Base-by-base conservation (phyloP, 2,329 filamentous ascomycete species). In the Anthostomella pinea region DNA sequence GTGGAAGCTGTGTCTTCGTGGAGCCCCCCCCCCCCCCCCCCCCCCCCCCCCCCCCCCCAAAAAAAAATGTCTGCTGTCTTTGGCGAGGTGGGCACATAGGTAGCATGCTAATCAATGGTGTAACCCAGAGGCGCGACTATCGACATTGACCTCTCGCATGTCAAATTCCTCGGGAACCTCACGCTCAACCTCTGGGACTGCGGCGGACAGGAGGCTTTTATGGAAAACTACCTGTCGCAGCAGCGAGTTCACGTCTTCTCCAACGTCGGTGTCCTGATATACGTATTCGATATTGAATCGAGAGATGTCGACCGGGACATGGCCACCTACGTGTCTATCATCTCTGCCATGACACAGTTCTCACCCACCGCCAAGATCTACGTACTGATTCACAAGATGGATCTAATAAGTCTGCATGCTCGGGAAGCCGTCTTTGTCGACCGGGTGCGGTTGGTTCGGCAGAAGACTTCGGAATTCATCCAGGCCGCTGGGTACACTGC, bases 161-260 rank as follows among this genome's bases (percentile, higher is more conserved):
- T 97, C 66, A 95, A 95, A 65, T 98, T 98, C 69, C 86, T 98
- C 68, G 93, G 93, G 35, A 97, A 97, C 64, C 73, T 98, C 35
- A 96, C 93, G 35, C 77, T 98, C 53, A 97, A 98, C 65, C 78
- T 98, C 13, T 98, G 93, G 93, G 93, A 98, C 67, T 98, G 93
- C 63, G 93, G 93, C 68, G 93, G 91, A 41, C 93, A 98, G 71
- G 93, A 97, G 66, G 91, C 91, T 23, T 98, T 98, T 61, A 95
- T 95, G 75, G 93, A 97, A 60, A 96, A 95, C 64, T 98, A 97
- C 69, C 83, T 98, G 44, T 90, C 87, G 11, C 87, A 94, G 56
- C 93, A 97, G 68, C 87, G 93, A 42, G 83, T 88, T 38, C 93
- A 97, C 66, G 91, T 98, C 64, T 98, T 98, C 69, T 88, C 84